Conservation (phyloP, 345 rosid genomes). For the Ailanthus altissimus region DNA sequence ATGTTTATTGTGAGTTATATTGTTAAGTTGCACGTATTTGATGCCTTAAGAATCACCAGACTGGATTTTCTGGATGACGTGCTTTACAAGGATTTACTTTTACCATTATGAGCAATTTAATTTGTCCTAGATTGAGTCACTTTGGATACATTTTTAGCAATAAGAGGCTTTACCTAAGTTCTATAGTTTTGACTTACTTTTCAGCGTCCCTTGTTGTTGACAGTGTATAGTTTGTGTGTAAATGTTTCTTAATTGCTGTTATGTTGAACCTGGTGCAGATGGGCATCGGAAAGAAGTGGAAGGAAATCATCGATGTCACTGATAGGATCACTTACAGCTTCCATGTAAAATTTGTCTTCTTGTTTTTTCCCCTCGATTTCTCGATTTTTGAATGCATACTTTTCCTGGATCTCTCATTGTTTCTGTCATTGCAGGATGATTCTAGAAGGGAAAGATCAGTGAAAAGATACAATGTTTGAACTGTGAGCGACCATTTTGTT, state of each 20-base stretch:
- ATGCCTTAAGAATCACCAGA: neutral
- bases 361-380: neutral
- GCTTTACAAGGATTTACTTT: neutral
- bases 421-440: constrained; percentile 65
- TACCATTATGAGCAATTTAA: neutral
- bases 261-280: constrained; percentile 41
- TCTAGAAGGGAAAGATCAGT: constrained; percentile 56
- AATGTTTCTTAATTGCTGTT: constrained; percentile 8
- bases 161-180: neutral
- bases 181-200: neutral
- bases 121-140: neutral
- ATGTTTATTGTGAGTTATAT: neutral
- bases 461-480: constrained; percentile 71
- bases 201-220: neutral
- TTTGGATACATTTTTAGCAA: neutral
- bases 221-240: neutral
- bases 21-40: neutral
- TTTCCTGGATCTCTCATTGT: constrained; percentile 8
- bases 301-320: constrained; percentile 68
- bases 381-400: neutral
- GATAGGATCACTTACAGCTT: constrained; percentile 82
- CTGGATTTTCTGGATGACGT: neutral
- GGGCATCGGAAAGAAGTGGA: constrained; percentile 96
- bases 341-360: constrained; percentile 52
- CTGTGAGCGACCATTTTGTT: neutral